Base-by-base conservation (phyloP, 2,329 filamentous ascomycete species). In the Rutstroemia sydowiana region DNA sequence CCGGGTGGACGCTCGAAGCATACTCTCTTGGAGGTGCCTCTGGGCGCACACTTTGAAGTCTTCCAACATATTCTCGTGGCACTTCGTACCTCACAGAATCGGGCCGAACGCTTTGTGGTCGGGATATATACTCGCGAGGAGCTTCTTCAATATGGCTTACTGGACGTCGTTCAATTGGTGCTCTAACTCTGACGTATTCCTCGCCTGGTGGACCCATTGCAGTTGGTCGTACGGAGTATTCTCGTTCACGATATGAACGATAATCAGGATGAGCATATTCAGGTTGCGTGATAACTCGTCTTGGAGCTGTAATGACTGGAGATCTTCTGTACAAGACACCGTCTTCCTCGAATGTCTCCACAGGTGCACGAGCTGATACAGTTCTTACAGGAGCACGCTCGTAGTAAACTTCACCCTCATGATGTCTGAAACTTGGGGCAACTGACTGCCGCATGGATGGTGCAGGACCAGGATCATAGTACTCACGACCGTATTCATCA, bases 401-500 rank as follows among this genome's bases (percentile, higher is more conserved):
- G 60, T 90, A 89, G 40, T 84, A 68, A 48, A 81, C 64, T 51
- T 82, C 78, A 21, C 82, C 79, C 14, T 73, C 61, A 31, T 71
- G 71, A 32, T 46, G 42, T 32, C 48, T 45, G 53, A 70, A 67
- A 28, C 62, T 63, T 37, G 78, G 74, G 4, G 75, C 77, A 14
- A 77, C 72, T 7, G 80, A 82, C 45, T 78, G 77, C 43, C 77
- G 70, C 18, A 74, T 63, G 16, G 73, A 57, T 20, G 73, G 59
- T 21, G 67, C 59, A 44, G 72, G 73, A 9, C 70, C 61, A 23
- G 80, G 78, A 60, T 84, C 79, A 54, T 80, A 79, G 70, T 91
- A 96, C 65, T 88, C 82, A 65, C 88, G 87, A 37, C 90, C 90
- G 68, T 84, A 88, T 56, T 87, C 82, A 69, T 96, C 91, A 50